phyloP scores from a whole-genome alignment of 345 rosid species.

The Eucalyptus marginata region DNA sequence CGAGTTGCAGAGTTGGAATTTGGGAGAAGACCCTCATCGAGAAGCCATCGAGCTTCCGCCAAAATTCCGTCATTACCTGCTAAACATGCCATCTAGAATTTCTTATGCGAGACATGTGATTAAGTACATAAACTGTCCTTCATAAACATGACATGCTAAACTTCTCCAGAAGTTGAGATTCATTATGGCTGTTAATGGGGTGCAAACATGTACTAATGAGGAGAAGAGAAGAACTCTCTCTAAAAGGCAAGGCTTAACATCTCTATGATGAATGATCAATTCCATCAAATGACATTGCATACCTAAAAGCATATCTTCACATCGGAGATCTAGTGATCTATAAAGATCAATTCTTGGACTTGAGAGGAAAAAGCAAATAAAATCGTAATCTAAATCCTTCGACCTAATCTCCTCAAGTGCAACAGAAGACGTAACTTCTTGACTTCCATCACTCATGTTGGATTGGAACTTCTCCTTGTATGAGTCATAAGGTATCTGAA shows the following conservation, averaged over 20 bases:
- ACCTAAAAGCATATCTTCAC: conserved; percentile 95
- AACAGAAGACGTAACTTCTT: conserved; percentile 12
- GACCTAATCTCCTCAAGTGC: conserved; percentile 15
- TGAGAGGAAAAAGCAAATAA: conserved; percentile 81
- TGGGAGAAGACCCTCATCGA: conserved; percentile 73
- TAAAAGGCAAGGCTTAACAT: neutral
- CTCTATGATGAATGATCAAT: neutral
- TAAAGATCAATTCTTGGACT: conserved; percentile 74
- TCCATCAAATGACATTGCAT: neutral
- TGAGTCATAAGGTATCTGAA: conserved; percentile 66
- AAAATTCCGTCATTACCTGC: conserved; percentile 36
- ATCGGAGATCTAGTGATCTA: conserved; percentile 71
- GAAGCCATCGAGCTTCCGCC: conserved; percentile 84
- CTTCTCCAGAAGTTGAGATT: neutral
- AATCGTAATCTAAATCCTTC: conserved; percentile 72
- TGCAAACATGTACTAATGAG: neutral
- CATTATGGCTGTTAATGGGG: neutral
- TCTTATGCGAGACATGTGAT: neutral
- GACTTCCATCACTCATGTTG: conserved; percentile 7
- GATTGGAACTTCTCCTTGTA: conserved; percentile 39
- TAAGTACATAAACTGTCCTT: neutral
- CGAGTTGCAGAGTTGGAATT: conserved; percentile 80
- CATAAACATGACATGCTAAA: neutral
- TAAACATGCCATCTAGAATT: neutral
- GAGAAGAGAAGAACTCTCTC: neutral